These are phyloP conservation scores for Aspergillus biplanus DNA, from an alignment of 495 filamentous ascomycete genomes.

Conservation along the genomic window DNA sequence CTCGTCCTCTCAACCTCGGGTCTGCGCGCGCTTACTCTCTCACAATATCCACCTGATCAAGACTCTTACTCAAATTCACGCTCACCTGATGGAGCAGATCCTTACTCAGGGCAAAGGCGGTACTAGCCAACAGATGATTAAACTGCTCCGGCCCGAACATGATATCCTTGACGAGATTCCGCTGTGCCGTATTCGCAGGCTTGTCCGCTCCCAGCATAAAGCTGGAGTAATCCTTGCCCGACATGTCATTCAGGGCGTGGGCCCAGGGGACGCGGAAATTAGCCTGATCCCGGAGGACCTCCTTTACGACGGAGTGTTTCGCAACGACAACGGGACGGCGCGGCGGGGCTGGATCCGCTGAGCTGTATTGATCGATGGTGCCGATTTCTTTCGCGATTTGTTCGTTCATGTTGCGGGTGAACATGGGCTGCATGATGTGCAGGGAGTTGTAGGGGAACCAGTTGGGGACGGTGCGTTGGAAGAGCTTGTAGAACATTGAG, in stretches of 20 bases:
- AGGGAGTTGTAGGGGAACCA: constrained; percentile 37
- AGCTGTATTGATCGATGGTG: constrained; percentile 24
- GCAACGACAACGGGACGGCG: not conserved
- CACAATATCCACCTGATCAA: not conserved
- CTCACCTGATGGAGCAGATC: not conserved
- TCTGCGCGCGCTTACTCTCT: not conserved
- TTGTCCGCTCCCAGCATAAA: constrained; percentile 22
- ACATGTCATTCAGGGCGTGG: constrained; percentile 21
- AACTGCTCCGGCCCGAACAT: constrained; percentile 19
- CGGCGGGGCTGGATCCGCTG: constrained; percentile 16
- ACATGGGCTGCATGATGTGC: constrained; percentile 33
- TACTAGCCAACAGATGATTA: not conserved
- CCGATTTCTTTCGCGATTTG: constrained; percentile 27
- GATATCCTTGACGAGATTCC: constrained; percentile 14
- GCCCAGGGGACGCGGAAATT: constrained; percentile 23
- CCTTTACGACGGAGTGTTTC: constrained; percentile 3
- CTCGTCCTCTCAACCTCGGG: not conserved
- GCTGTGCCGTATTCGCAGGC: constrained; percentile 15
- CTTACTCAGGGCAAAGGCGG: not conserved
- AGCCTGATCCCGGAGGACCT: constrained; percentile 20
- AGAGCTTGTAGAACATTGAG: constrained; percentile 30
- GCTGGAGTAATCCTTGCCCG: constrained; percentile 13
- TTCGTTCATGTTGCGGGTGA: constrained; percentile 31
- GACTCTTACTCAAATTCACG: not conserved
- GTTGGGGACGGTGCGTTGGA: constrained; percentile 32